Evolutionary conservation across 2,329 filamentous ascomycete genomes (phyloP).

Genomic region (Talaromyces verruculosus): DNA sequence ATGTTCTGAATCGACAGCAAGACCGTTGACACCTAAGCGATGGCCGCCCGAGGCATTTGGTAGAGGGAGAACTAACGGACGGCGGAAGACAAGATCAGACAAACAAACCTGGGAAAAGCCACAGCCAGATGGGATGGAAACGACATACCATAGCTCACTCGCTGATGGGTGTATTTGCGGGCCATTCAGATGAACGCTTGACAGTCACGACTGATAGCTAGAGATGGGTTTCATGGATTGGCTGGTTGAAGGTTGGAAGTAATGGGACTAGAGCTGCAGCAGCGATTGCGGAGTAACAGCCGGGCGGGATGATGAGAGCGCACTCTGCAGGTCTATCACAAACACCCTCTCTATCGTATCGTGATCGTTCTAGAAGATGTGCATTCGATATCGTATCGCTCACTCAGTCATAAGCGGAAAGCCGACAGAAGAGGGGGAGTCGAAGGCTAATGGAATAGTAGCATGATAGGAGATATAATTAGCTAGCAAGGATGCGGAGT

Average conservation of each 20-base stretch:
- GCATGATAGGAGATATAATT: neutral
- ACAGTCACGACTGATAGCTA: neutral
- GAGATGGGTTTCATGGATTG: constrained; percentile 9
- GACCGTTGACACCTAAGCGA: constrained; percentile 88
- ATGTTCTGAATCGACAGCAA: constrained; percentile 79
- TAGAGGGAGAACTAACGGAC: constrained; percentile 66
- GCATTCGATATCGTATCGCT: neutral
- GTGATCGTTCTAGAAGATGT: neutral
- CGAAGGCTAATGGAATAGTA: neutral
- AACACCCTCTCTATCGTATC: neutral
- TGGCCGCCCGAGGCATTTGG: constrained; percentile 78
- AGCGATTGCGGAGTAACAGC: constrained; percentile 18
- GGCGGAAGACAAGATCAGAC: constrained; percentile 18
- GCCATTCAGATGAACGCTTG: constrained; percentile 52
- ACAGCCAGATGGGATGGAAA: constrained; percentile 14
- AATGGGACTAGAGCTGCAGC: constrained; percentile 19
- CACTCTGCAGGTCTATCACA: constrained; percentile 5
- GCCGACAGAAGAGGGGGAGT: constrained; percentile 2
- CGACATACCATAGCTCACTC: constrained; percentile 67
- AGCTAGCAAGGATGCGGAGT: neutral
- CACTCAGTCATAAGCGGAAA: neutral
- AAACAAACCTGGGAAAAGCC: neutral
- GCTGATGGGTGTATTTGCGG: constrained; percentile 65
- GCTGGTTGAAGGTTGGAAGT: neutral
- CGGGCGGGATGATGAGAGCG: constrained; percentile 5